A percentile compares a stretch with the other conserved stretches of the same genome.
phyloP scores from a whole-genome alignment of 495 filamentous ascomycete genomes.

The Aspergillus bridgeri region DNA sequence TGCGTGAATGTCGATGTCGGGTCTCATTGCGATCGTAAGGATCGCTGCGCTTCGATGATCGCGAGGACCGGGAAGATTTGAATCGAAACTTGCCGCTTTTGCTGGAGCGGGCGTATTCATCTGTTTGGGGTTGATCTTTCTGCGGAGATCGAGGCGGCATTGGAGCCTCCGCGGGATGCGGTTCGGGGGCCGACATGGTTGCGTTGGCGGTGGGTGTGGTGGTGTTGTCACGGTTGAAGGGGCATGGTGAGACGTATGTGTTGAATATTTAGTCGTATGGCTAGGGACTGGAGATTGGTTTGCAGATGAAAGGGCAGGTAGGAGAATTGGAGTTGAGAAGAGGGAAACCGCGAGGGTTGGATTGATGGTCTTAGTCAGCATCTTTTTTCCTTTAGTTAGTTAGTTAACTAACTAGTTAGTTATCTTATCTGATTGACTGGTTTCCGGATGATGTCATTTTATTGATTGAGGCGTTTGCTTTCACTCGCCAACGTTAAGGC shows the following conservation, averaged over 20 bases:
- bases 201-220: background rate
- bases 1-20: slow-evolving; percentile 8
- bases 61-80: slow-evolving; percentile 28
- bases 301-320: too few species aligned
- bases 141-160: too few species aligned
- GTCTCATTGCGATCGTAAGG: slow-evolving; percentile 1
- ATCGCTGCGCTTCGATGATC: slow-evolving; percentile 32
- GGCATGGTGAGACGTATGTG: background rate
- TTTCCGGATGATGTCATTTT: background rate
- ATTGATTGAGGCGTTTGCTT: too few species aligned
- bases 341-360: too few species aligned
- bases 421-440: background rate
- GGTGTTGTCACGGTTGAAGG: background rate
- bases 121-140: background rate
- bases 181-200: background rate
- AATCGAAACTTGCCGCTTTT: slow-evolving; percentile 55
- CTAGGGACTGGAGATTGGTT: too few species aligned
- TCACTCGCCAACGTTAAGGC: too few species aligned
- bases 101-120: slow-evolving; percentile 22
- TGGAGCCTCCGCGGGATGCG: too few species aligned
- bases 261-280: background rate
- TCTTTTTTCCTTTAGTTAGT: too few species aligned
- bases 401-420: too few species aligned
- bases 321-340: too few species aligned
- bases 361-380: background rate